Base-by-base conservation (phyloP, 768 basidiomycete species). In the Sarcodon aspratus region DNA sequence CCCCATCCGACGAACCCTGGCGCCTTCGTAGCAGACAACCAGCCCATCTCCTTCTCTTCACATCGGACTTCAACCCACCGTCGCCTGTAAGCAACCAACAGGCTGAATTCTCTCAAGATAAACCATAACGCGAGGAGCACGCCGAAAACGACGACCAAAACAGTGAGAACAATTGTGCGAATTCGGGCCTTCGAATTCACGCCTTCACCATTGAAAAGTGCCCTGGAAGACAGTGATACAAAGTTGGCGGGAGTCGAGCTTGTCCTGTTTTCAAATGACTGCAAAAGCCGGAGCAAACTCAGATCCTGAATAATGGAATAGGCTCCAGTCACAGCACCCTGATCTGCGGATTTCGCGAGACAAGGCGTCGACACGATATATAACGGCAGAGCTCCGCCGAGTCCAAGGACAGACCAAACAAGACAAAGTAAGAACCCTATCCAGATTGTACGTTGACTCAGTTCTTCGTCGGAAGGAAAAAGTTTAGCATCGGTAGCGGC, bases 401-500 rank as follows among this genome's bases (percentile, higher is more conserved):
- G 70, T 4, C 79, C 84, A 15, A 88, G 63, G 34, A 89, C 54
- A 3, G 82, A 72, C 80, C 83, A 84, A 9, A 79, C 77, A 9
- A 80, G 63, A 11, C 73, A 75, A 45, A 89, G 71, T 32, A 80
- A 63, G 44, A 90, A 69, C 36, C 76, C 71, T 33, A 79, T 66
- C 76, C 80, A 85, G 21, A 89, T 68, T 11, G 72, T 72, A n/a
- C 85, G 75, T 59, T 89, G 84, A 52, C 66, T 74, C 51, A 88
- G 74, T 57, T 82, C 71, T 56, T 85, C 84, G 54, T 90, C 85
- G 1, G 85, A 84, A 3, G 85, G 82, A 57, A 86, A 82, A 1
- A 78, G 65, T 48, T 68, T 59, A 1, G 80, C 73, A 54, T 83
- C 81, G 12, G 59, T 61, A 7, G 68, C 66, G 1, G 64, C 54